Evolutionary conservation across 1,284 basidiomycete species (phyloP).

Genomic region (Malassezia caprae): DNA sequence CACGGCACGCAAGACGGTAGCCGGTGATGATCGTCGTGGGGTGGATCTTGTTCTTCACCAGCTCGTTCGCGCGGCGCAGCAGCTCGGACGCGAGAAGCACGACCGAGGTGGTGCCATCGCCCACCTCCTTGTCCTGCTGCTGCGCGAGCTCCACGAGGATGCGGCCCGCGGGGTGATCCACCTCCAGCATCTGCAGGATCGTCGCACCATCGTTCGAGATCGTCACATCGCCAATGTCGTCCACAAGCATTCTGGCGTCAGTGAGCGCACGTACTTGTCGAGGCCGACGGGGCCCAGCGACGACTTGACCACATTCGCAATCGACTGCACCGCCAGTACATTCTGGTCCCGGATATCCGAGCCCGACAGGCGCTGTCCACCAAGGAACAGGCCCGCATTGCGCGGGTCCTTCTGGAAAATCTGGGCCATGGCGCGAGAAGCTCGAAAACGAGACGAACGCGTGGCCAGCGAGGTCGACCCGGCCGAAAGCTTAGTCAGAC

Average conservation of each 20-base stretch:
- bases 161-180: slow-evolving; percentile 80
- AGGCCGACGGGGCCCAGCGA: slow-evolving; percentile 77
- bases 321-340: slow-evolving; percentile 87
- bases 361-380: slow-evolving; percentile 83
- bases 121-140: slow-evolving; percentile 99
- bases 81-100: slow-evolving; percentile 95
- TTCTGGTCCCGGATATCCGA: slow-evolving; percentile 88
- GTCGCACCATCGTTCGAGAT: slow-evolving; percentile 99
- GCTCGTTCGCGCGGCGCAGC: slow-evolving; percentile 86
- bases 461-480: neutral
- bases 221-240: slow-evolving; percentile 98
- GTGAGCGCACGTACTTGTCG: slow-evolving; percentile 32
- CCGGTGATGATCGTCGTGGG: slow-evolving; percentile 99
- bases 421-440: slow-evolving; percentile 35
- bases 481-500: slow-evolving; percentile 9
- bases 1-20: slow-evolving; percentile 89
- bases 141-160: slow-evolving; percentile 97
- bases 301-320: slow-evolving; percentile 95
- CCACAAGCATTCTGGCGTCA: slow-evolving; percentile 64
- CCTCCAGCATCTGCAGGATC: slow-evolving; percentile 81
- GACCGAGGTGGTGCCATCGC: slow-evolving; percentile 97
- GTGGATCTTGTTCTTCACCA: slow-evolving; percentile 96
- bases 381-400: slow-evolving; percentile 59
- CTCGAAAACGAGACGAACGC: neutral
- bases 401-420: slow-evolving; percentile 47